Base-by-base conservation (phyloP, 2,329 filamentous ascomycete genomes). In the Cercospora sp. region DNA sequence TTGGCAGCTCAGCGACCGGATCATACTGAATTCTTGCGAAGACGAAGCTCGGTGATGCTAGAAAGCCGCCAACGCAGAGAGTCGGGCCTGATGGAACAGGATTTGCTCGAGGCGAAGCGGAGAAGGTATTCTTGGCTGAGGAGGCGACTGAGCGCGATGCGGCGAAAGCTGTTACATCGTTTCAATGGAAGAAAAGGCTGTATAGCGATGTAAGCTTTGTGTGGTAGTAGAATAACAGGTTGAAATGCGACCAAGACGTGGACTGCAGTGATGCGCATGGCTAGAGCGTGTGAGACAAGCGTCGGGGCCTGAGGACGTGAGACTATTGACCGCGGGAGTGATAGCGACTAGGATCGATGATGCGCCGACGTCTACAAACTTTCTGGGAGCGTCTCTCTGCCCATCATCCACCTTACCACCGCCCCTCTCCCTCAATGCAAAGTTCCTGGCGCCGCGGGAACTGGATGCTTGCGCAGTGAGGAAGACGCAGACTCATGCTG, bases 361-460 rank as follows among this genome's bases (percentile, higher is more conserved):
- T 59, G 55, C 48, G 20, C 55, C 55, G 30, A 59, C 31, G 55
- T 59, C 55, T 18, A 59, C 55, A 59, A 59, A 59, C 55, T 59
- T 59, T 59, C 55, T 33, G 12, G 18, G 55, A 58, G 28, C 48
- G 18, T 16, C 55, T 33, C 28, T 36, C 31, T 36, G 28, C 23
- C 23, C 23, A 16, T 26, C 48, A 28, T 20, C 31, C 8, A 40
- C 16, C 16, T 26, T 42, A 20, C 12, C 33, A 62, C 40, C 36
- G 48, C 60, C 30, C 23, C 20, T 10, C 60, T 51, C 42, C 23
- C 36, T 18, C n/a, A 13, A 51, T 48, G 40, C 18, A 61, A 28
- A 42, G 55, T 36, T 59, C 55, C 55, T 36, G 28, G 28, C 31
- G 31, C n/a, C 10, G 30, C 55, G 55, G 55, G 55, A 59, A 33